phyloP scores from a whole-genome alignment of 805 yeast genomes.

The Myxozyma mucilagina region DNA sequence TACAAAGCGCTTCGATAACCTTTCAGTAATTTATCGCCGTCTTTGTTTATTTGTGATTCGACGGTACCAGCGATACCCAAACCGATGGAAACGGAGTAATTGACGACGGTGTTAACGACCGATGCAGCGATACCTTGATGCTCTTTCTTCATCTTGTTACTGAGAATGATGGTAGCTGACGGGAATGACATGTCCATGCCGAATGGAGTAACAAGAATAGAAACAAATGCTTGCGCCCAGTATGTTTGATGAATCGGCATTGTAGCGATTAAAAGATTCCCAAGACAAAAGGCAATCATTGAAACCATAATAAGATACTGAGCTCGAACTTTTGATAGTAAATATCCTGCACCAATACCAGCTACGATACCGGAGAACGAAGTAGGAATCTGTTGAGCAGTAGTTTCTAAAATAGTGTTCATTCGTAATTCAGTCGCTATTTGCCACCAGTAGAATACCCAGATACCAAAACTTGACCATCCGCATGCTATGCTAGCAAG shows the following conservation, averaged over 20 bases:
- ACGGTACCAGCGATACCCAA: constrained; percentile 72
- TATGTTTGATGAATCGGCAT: constrained; percentile 62
- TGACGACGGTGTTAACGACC: constrained; percentile 65
- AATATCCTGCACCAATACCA: constrained; percentile 51
- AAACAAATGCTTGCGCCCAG: constrained; percentile 59
- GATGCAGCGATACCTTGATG: constrained; percentile 82
- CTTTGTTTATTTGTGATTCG: constrained; percentile 47
- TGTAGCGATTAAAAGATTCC: constrained; percentile 53
- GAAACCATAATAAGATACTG: constrained; percentile 53
- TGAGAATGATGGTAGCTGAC: constrained; percentile 51
- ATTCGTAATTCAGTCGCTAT: constrained; percentile 53
- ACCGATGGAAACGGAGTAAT: constrained; percentile 69
- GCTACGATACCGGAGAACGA: constrained; percentile 58
- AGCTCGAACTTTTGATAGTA: constrained; percentile 51
- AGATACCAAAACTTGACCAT: constrained; percentile 78
- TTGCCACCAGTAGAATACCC: constrained; percentile 64
- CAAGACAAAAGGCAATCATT: constrained; percentile 56
- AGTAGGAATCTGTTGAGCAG: constrained; percentile 50
- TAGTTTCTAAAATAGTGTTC: constrained; percentile 49
- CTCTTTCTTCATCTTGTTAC: constrained; percentile 46
- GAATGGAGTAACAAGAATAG: constrained; percentile 57
- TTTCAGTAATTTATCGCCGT: constrained; percentile 39
- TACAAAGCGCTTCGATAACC: constrained; percentile 61
- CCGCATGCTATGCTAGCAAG: constrained; percentile 58
- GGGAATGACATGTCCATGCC: constrained; percentile 84